These are phyloP conservation scores for Kernera saxatilis DNA, from an alignment of 345 rosid genomes.

Conservation along the genomic window DNA sequence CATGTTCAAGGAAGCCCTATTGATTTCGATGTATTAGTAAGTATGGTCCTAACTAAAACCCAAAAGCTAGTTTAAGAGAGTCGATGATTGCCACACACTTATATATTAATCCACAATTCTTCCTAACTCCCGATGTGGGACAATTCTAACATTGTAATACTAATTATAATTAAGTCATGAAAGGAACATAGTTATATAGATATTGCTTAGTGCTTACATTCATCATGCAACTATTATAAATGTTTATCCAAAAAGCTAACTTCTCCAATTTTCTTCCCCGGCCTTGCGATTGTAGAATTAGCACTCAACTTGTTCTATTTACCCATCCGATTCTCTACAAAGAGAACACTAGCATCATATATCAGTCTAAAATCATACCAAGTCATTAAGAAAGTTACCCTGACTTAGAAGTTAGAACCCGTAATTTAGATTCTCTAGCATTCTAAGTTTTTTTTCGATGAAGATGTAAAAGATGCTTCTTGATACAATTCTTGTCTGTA, in stretches of 20 bases:
- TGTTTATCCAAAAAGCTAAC: constrained; percentile 92
- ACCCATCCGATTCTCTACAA: constrained; percentile 32
- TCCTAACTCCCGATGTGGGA: too few species aligned
- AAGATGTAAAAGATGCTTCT: constrained; percentile 61
- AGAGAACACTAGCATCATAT: neutral
- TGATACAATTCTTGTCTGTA: constrained; percentile 67
- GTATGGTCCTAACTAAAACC: too few species aligned
- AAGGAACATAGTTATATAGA: neutral
- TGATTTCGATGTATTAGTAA: too few species aligned
- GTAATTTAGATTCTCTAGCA: constrained; percentile 20
- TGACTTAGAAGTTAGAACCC: too few species aligned
- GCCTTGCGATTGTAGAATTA: constrained; percentile 32
- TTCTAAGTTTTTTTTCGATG: constrained; percentile 25
- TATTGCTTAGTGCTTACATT: constrained; percentile 39
- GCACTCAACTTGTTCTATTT: constrained; percentile 41
- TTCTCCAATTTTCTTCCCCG: constrained; percentile 49
- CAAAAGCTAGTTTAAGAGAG: too few species aligned
- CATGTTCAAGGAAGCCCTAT: constrained; percentile 74
- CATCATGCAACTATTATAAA: constrained; percentile 89
- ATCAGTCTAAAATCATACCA: neutral
- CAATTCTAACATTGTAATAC: neutral
- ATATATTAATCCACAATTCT: too few species aligned
- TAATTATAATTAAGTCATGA: neutral
- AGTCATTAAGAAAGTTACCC: neutral
- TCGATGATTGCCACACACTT: too few species aligned